Percentiles rank a stretch among this genome's conserved stretches.
These are phyloP conservation scores for Meripilus lineatus DNA, from an alignment of 1,284 basidiomycete genomes.

Conservation along the genomic window DNA sequence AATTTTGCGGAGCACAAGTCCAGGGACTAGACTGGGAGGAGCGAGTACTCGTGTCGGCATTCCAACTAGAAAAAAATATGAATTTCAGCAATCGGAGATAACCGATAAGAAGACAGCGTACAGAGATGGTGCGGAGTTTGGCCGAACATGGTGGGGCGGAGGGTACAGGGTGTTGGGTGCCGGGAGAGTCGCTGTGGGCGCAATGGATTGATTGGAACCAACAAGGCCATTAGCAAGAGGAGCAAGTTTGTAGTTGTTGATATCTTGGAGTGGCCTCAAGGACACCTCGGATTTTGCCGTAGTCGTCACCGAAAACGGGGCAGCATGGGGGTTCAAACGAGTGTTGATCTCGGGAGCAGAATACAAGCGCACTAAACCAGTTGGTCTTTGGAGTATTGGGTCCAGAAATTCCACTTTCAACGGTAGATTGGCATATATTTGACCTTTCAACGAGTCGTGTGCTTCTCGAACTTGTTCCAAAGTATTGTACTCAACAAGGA, in stretches of 20 bases:
- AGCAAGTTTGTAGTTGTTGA: not conserved
- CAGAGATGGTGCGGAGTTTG: slow-evolving; percentile 26
- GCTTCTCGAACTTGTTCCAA: slow-evolving; percentile 55
- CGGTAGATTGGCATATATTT: slow-evolving; percentile 50
- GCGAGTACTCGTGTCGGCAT: slow-evolving; percentile 10
- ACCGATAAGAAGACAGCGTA: slow-evolving; percentile 13
- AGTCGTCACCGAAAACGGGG: slow-evolving; percentile 22
- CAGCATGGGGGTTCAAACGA: slow-evolving; percentile 29
- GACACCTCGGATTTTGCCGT: slow-evolving; percentile 14
- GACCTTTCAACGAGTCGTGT: slow-evolving; percentile 51
- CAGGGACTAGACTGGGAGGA: slow-evolving; percentile 10
- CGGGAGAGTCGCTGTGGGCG: slow-evolving; percentile 14
- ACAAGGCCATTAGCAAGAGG: not conserved
- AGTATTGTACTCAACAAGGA: slow-evolving; percentile 57
- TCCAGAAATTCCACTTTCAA: slow-evolving; percentile 44
- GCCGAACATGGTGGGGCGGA: slow-evolving; percentile 17
- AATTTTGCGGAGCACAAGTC: slow-evolving; percentile 14
- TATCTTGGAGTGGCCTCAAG: not conserved
- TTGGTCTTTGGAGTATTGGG: slow-evolving; percentile 13
- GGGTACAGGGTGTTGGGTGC: slow-evolving; percentile 17
- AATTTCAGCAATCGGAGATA: too few relatives aligned
- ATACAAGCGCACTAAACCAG: slow-evolving; percentile 7
- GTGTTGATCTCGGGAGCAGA: slow-evolving; percentile 17
- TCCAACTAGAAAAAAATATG: too few relatives aligned
- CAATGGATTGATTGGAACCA: slow-evolving; percentile 1